Evolutionary conservation across 257 asterid species (phyloP).

Genomic region (Prunella vulgaris): DNA sequence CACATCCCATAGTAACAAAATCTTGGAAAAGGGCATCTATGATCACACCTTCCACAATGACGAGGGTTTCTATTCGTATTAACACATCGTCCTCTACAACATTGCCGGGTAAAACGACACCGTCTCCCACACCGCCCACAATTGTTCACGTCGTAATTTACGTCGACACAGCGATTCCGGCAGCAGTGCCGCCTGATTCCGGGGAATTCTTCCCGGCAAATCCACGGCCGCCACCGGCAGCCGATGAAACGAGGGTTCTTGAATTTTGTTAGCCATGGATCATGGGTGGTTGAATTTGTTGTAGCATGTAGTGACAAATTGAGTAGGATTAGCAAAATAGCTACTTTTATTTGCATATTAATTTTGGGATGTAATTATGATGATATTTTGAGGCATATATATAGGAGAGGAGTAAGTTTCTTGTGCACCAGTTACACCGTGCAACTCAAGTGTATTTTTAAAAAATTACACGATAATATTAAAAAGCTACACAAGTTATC

Average conservation of each 20-base stretch:
- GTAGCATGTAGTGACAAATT: neutral
- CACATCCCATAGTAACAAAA: slow-evolving; percentile 56
- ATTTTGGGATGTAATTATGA: neutral
- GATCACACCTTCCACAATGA: slow-evolving; percentile 56
- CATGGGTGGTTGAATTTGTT: slow-evolving; percentile 22
- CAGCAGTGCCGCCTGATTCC: slow-evolving; percentile 41
- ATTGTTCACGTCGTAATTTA: slow-evolving; percentile 45
- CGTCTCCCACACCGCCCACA: slow-evolving; percentile 63
- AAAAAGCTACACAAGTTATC: too few relatives aligned
- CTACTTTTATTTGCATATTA: neutral
- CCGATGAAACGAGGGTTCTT: slow-evolving; percentile 38
- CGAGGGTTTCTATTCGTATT: slow-evolving; percentile 43
- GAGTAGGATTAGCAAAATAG: slow-evolving; percentile 2
- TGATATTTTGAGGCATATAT: neutral
- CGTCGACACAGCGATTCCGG: slow-evolving; percentile 59
- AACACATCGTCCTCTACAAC: slow-evolving; percentile 54
- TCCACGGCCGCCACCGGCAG: slow-evolving; percentile 61
- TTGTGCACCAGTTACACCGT: too few relatives aligned
- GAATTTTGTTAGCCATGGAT: slow-evolving; percentile 35
- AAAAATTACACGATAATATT: too few relatives aligned
- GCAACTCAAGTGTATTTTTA: too few relatives aligned
- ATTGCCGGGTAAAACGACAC: slow-evolving; percentile 61
- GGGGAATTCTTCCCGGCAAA: slow-evolving; percentile 36
- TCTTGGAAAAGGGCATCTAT: slow-evolving; percentile 37
- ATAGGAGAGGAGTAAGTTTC: too few relatives aligned